Percentiles rank a stretch among this genome's conserved stretches.
Conservation (phyloP, 2,329 filamentous ascomycete genomes). For the Lecanoromycetidae sp. region DNA sequence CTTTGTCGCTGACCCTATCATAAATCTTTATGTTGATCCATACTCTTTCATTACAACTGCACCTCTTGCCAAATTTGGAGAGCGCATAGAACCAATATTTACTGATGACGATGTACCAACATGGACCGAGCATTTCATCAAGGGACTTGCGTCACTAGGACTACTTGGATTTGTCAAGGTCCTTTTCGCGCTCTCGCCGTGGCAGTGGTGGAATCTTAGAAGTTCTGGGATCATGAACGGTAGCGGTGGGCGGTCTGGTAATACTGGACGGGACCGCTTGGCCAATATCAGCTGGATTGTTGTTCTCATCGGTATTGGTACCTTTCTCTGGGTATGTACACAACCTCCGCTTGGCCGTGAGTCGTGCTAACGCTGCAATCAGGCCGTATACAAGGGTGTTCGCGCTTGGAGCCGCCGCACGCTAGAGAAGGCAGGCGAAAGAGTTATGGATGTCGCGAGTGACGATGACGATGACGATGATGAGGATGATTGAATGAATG, state of each 20-base stretch:
- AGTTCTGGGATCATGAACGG: conserved; percentile 44
- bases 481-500: too few relatives aligned
- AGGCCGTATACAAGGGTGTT: conserved; percentile 74
- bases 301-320: conserved; percentile 66
- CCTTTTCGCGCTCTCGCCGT: conserved; percentile 60
- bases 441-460: conserved; percentile 60
- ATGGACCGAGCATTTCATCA: conserved; percentile 76
- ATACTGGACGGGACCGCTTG: conserved; percentile 62
- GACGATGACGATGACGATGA: conserved; percentile 47
- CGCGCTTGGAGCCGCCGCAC: conserved; percentile 58
- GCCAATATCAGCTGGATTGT: conserved; percentile 69
- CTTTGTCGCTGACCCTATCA: conserved; percentile 84
- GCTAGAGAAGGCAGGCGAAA: conserved; percentile 67
- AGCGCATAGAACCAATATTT: conserved; percentile 26
- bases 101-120: conserved; percentile 41
- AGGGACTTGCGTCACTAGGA: conserved; percentile 82
- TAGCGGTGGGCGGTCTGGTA: conserved; percentile 40
- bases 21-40: conserved; percentile 78
- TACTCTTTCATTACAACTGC: conserved; percentile 45
- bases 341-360: background rate
- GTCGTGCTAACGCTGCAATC: conserved; percentile 12
- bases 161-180: conserved; percentile 76
- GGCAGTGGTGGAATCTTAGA: conserved; percentile 65
- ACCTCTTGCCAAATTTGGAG: conserved; percentile 29
- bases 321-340: conserved; percentile 59